Base-by-base conservation (phyloP, 768 basidiomycete genomes). In the Cantharellus anzutake region DNA sequence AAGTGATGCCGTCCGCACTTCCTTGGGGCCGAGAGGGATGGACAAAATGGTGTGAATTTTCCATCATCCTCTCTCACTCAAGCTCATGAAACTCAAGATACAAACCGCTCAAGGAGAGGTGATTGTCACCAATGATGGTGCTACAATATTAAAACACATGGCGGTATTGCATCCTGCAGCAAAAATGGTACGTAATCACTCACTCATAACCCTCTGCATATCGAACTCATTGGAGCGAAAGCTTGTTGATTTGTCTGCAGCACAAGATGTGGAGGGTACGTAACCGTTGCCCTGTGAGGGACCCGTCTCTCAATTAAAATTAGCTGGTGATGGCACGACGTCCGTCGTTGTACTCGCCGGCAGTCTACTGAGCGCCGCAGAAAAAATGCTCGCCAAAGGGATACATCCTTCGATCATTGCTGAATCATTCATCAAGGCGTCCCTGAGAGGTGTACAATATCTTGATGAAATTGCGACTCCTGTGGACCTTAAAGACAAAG, bases 341-440 rank as follows among this genome's bases (percentile, higher is more conserved):
- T 85, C 88, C 34, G 96, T 99, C 39, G 96, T 99, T 51, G 91
- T 99, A 29, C 77, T 99, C 38, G 96, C 96, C 20, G 96, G 96
- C 52, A 86, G 85, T 67, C 73, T 99, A 48, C 75, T 99, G 3
- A 85, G 84, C 52, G 94, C 94, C 35, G 94, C 96, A 20, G 96
- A 98, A 73, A 96, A 92, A 75, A 84, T 98, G 80, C 75, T 98
- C 42, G 77, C 82, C 66, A 97, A 98, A 71, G 76, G 76, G 51
- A 94, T 99, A 59, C 96, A 99, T 71, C 93, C 96, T 4, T 96
- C 92, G 3, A 87, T 93, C 69, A 87, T 97, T 63, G 91, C 96
- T 38, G 94, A 97, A 71, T 82, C 90, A 16, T 99, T 99, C 75
- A 76, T 91, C 66, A 88, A 80, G 66, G 96, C 94, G 53, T 91